Conservation (phyloP, 108 stramenopile species). For the Licmophora abbreviata region DNA sequence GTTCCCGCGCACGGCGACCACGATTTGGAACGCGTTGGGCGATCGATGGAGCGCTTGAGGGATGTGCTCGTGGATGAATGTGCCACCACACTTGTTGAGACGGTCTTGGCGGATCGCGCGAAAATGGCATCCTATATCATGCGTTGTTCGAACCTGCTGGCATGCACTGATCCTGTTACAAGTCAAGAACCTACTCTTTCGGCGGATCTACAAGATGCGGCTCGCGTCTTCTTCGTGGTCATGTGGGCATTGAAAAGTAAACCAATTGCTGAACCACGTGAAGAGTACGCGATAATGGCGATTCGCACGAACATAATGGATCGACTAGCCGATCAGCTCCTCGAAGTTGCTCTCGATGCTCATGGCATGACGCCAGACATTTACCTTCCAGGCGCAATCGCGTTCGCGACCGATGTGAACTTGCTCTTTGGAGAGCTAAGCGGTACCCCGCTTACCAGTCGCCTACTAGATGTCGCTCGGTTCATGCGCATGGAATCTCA, state of each 20-base stretch:
- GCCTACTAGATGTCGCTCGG: constrained; percentile 37
- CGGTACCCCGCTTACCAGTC: constrained; percentile 23
- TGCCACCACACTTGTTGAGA: constrained; percentile 49
- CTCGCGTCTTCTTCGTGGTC: constrained; percentile 16
- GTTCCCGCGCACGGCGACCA: constrained; percentile 33
- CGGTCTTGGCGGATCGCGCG: constrained; percentile 59
- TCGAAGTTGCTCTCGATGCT: constrained; percentile 65
- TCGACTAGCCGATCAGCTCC: constrained; percentile 43
- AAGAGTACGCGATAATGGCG: constrained; percentile 13
- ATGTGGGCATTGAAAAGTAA: constrained; percentile 5
- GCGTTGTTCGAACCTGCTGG: constrained; percentile 47
- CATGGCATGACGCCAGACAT: constrained; percentile 60
- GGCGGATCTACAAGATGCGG: constrained; percentile 48
- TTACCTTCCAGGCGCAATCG: constrained; percentile 22
- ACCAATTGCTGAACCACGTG: background rate
- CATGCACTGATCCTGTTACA: constrained; percentile 2
- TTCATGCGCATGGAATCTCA: constrained; percentile 34
- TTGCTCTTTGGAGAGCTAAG: constrained; percentile 14
- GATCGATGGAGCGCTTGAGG: constrained; percentile 48
- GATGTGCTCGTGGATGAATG: constrained; percentile 67
- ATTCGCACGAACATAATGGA: constrained; percentile 23
- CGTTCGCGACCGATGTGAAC: constrained; percentile 36
- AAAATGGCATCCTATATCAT: constrained; percentile 71
- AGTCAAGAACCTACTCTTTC: constrained; percentile 14
- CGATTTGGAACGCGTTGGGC: constrained; percentile 46